These are phyloP conservation scores for Phragmites australis DNA, from an alignment of 176 grass and related monocot species.

Conservation along the genomic window DNA sequence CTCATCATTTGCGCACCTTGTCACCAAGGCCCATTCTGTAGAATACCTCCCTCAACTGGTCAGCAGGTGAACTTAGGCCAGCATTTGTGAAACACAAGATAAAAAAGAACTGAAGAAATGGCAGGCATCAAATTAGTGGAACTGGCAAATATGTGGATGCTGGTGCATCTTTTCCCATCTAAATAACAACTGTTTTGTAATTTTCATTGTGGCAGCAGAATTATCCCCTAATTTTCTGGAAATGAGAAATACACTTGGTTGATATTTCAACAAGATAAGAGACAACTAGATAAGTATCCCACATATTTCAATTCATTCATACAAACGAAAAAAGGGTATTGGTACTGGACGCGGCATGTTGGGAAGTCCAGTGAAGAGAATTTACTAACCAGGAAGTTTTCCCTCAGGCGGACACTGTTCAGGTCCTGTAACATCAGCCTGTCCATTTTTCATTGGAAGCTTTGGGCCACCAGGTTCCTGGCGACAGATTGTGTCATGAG, in stretches of 20 bases:
- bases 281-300: background rate
- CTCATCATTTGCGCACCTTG: slow-evolving; percentile 55
- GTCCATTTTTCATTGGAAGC: slow-evolving; percentile 91
- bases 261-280: slow-evolving; percentile 7
- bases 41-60: slow-evolving; percentile 86
- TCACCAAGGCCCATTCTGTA: slow-evolving; percentile 98
- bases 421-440: slow-evolving; percentile 83
- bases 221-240: slow-evolving; percentile 3
- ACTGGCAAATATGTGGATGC: background rate
- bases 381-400: slow-evolving; percentile 89
- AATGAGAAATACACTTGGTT: background rate
- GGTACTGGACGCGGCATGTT: background rate
- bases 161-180: background rate
- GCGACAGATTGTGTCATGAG: slow-evolving; percentile 32
- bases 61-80: slow-evolving; percentile 79
- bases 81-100: slow-evolving; percentile 54
- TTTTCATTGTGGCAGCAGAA: background rate
- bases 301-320: background rate
- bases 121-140: background rate
- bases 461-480: slow-evolving; percentile 93
- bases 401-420: slow-evolving; percentile 91
- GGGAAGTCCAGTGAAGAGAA: background rate
- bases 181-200: background rate
- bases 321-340: background rate
- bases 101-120: slow-evolving; percentile 24